phyloP scores from a whole-genome alignment of 176 grass and related monocot genomes.

The Musa beccarii region DNA sequence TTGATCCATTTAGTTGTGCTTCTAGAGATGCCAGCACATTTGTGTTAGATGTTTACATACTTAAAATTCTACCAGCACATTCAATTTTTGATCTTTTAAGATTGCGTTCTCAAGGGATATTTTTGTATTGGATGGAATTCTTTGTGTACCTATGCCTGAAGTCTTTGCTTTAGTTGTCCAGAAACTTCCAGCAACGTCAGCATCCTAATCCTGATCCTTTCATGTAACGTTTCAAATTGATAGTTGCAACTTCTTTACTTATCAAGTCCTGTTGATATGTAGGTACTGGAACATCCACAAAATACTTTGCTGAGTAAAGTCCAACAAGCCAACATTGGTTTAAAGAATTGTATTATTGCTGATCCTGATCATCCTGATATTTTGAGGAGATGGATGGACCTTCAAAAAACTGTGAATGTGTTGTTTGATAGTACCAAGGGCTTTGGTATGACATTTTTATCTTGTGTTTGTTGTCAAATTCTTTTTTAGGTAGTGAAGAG shows the following conservation, averaged over 20 bases:
- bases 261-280: neutral
- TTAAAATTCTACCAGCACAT: too few species aligned
- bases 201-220: neutral
- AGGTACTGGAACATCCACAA: conserved; percentile 92
- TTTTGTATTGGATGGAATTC: neutral
- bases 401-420: conserved; percentile 66
- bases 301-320: conserved; percentile 73
- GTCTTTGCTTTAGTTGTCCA: neutral
- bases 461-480: conserved; percentile 5
- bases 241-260: neutral
- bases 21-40: too few species aligned
- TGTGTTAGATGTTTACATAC: too few species aligned
- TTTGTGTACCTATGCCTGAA: neutral
- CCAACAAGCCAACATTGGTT: conserved; percentile 52
- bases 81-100: neutral
- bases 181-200: neutral
- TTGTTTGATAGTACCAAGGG: conserved; percentile 78
- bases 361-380: conserved; percentile 42
- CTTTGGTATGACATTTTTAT: conserved; percentile 30
- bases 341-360: conserved; percentile 22
- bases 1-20: too few species aligned
- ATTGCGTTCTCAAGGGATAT: neutral
- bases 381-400: conserved; percentile 78
- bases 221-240: neutral
- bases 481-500: neutral